Base-by-base conservation (phyloP, 2,329 filamentous ascomycete genomes). In the Periconia macrospinosa region DNA sequence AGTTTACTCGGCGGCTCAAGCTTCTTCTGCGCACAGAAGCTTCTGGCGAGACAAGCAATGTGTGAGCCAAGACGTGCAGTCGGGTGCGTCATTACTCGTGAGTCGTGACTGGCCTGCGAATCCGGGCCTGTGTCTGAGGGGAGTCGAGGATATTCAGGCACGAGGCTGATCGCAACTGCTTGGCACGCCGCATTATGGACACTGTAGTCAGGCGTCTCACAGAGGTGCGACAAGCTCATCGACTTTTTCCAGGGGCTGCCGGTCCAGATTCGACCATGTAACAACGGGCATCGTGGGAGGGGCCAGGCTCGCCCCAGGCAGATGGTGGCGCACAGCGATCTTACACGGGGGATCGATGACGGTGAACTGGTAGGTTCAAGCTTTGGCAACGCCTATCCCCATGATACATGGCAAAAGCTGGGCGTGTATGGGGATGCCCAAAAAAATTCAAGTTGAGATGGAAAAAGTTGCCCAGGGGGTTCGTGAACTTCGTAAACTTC, bases 1-100 rank as follows among this genome's bases (percentile, higher is more conserved):
- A 45, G 50, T 43, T 45, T 27, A 18, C 60, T 66, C 37, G 63
- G 60, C 57, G 59, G 64, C 55, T 59, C 57, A 60, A 68, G 66
- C 65, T 71, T 70, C 54, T 48, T 53, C 41, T 37, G 33, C 33
- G 33, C 44, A 49, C 50, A 59, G 52, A 73, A 71, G 68, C 69
- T 60, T 69, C 50, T 33, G 54, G 47, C 63, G 66, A 60, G 61
- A 71, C 69, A 55, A 55, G 59, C 53, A 45, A 55, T 47, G 67
- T 71, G 53, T 67, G 58, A 54, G 45, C 54, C 47, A 56, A 62
- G 63, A 59, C 60, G 61, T 58, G 57, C 49, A 19, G 35, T 45
- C 18, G 53, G 56, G 66, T 62, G 60, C 67, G 67, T 68, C 47
- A 55, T 49, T 41, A 48, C 47, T 30, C 30, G 30, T 6, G 59